Conservation (phyloP, 768 basidiomycete genomes). For the Termitomyces eurrhizus region DNA sequence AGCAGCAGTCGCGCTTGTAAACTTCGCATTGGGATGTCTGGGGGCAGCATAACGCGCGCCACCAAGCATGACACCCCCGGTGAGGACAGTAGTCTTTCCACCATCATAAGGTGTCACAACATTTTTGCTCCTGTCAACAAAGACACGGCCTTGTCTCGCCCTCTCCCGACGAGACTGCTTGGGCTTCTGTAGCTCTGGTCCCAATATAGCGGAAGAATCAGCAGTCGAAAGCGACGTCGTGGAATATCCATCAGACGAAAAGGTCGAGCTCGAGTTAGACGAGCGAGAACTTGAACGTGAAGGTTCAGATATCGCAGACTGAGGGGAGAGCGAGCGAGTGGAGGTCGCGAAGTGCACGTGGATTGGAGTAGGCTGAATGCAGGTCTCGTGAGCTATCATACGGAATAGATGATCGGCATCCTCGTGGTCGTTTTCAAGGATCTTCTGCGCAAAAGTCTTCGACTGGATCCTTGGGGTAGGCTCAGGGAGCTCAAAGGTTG, state of each 20-base stretch:
- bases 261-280: slow-evolving; percentile 63
- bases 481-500: slow-evolving; percentile 19
- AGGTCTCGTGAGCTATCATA: slow-evolving; percentile 69
- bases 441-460: slow-evolving; percentile 73
- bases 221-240: slow-evolving; percentile 34
- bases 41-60: slow-evolving; percentile 27
- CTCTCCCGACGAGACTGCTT: slow-evolving; percentile 68
- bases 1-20: slow-evolving; percentile 28
- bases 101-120: slow-evolving; percentile 85
- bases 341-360: slow-evolving; percentile 54
- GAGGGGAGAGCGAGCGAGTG: slow-evolving; percentile 51
- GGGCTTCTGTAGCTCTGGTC: slow-evolving; percentile 22
- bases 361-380: slow-evolving; percentile 68
- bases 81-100: slow-evolving; percentile 84
- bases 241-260: slow-evolving; percentile 50
- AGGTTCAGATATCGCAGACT: slow-evolving; percentile 55
- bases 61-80: slow-evolving; percentile 86
- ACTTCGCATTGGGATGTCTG: slow-evolving; percentile 24
- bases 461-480: slow-evolving; percentile 10
- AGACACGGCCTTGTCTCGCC: slow-evolving; percentile 66
- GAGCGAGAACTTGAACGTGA: slow-evolving; percentile 73
- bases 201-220: slow-evolving; percentile 26
- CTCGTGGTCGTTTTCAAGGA: slow-evolving; percentile 66
- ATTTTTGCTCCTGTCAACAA: slow-evolving; percentile 68
- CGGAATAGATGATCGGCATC: slow-evolving; percentile 73